Evolutionary conservation across 192 early-diverging fungal species (phyloP), one percentile per base, ranked within the genome.

Genomic region (Linnemannia exigua): DNA sequence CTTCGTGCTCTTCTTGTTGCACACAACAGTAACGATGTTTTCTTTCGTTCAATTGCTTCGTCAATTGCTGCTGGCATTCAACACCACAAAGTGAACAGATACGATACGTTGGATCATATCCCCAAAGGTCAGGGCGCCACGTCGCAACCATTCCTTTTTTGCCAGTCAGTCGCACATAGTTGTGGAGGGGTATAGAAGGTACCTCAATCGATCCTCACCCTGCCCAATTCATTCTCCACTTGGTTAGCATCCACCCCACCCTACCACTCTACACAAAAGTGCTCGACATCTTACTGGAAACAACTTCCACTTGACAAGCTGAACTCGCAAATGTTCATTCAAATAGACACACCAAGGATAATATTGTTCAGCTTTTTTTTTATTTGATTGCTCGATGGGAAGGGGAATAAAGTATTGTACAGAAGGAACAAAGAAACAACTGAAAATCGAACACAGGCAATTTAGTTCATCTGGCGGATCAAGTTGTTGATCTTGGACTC

Each of bases 401-500:
- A 33, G 25, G 25, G n/a, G 22, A 25, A 58, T 22, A 38, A 25
- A 63, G 33, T 69, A 38, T 2, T 69, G 33, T 69, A 36, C 38
- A 38, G 6, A 38, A 75, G 63, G 38, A 44, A 44, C 3, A 44
- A 44, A 44, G 54, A 41, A 54, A 63, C 22, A 44, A 37, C 15
- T 15, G 38, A 54, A 31, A 37, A 9, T 33, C 50, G 5, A 41
- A 22, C 11, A 48, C 61, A 33, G 47, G 52, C 52, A 33, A 44
- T 61, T 91, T 99, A 99, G 93, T 97, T 95, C 98, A 99, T 99
- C 90, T 93, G 92, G 84, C 95, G 96, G 85, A 99, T 92, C 80
- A 99, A 94, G 74, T 92, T 94, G 94, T 99, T 99, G 94, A 99
- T 99, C 85, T 93, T 92, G 91, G 94, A 88, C 93, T 99, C 99